phyloP scores from a whole-genome alignment of 148 eudicot genomes.

The Polygonum aviculare region DNA sequence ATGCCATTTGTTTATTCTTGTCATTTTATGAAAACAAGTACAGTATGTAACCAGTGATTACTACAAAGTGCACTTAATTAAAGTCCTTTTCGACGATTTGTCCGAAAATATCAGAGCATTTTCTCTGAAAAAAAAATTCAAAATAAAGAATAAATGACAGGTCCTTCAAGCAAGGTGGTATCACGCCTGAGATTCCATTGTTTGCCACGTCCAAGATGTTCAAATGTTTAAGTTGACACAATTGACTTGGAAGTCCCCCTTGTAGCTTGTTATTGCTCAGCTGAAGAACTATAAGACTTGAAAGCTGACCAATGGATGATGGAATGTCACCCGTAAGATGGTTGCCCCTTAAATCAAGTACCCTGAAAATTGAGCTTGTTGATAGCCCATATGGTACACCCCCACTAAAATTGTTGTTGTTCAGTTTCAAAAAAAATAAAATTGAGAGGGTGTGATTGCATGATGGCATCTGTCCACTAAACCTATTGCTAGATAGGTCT shows the following conservation, averaged over 20 bases:
- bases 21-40: too few relatives aligned
- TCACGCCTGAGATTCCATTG: not conserved
- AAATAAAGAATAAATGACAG: too few relatives aligned
- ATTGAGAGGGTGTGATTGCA: not conserved
- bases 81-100: too few relatives aligned
- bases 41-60: too few relatives aligned
- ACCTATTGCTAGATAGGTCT: not conserved
- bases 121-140: too few relatives aligned
- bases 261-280: not conserved
- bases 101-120: too few relatives aligned
- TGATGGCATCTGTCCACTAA: not conserved
- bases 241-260: too few relatives aligned
- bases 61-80: too few relatives aligned
- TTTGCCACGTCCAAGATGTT: too few relatives aligned
- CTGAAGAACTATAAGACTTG: not conserved
- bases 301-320: not conserved
- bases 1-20: too few relatives aligned
- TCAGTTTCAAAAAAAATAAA: not conserved
- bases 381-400: not conserved
- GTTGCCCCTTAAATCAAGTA: not conserved
- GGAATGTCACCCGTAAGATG: not conserved
- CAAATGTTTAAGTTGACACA: too few relatives aligned
- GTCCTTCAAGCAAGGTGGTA: slow-evolving; percentile 15
- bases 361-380: not conserved
- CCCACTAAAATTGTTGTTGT: too few relatives aligned